Percentiles rank a stretch among this genome's conserved stretches.
These are phyloP conservation scores for Penicillium dipodomyicola DNA, from an alignment of 495 filamentous ascomycete species.

Conservation along the genomic window DNA sequence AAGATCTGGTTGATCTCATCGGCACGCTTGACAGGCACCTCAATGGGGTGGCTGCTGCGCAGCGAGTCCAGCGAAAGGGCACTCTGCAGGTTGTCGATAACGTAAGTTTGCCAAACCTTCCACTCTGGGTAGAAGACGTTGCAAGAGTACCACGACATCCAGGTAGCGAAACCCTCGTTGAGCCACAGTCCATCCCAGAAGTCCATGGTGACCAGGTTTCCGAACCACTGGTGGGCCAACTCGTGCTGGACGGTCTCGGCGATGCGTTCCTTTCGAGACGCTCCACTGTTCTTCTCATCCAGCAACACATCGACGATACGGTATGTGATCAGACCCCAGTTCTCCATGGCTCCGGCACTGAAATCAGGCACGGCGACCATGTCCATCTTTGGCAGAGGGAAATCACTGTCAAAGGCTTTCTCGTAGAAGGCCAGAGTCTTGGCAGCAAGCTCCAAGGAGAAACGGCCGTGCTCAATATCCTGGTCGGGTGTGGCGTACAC, in stretches of 20 bases:
- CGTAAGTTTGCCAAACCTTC: conserved; percentile 98
- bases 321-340: conserved; percentile 97
- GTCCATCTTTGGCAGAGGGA: conserved; percentile 84
- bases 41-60: conserved; percentile 93
- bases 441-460: conserved; percentile 63
- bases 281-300: conserved; percentile 87
- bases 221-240: conserved; percentile 98
- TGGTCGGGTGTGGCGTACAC: conserved; percentile 63
- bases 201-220: conserved; percentile 98
- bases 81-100: conserved; percentile 84
- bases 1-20: conserved; percentile 99
- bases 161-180: conserved; percentile 97
- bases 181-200: conserved; percentile 99
- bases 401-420: conserved; percentile 53
- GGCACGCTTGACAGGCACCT: conserved; percentile 91
- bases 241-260: conserved; percentile 96
- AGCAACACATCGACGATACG: conserved; percentile 87
- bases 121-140: conserved; percentile 89
- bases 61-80: conserved; percentile 86
- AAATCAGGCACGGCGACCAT: conserved; percentile 98
- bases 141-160: conserved; percentile 66
- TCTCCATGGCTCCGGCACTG: conserved; percentile 94
- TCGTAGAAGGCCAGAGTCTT: conserved; percentile 54
- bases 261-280: conserved; percentile 89
- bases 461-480: conserved; percentile 63